Evolutionary conservation across 148 eudicot genomes (phyloP), one percentile per base, ranked within the genome.

Genomic region (Drosera capensis): DNA sequence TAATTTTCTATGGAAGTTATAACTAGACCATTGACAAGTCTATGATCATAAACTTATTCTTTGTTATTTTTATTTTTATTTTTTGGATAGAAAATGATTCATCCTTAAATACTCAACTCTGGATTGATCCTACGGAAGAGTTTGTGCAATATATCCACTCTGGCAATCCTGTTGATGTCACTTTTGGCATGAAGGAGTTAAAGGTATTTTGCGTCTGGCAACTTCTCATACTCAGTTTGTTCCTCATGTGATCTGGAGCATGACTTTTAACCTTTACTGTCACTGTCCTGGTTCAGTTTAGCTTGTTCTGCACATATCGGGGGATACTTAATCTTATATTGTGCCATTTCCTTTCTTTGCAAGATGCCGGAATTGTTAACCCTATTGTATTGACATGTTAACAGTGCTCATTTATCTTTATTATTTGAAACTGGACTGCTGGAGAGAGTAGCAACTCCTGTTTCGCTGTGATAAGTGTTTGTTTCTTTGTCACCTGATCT

Each of bases 71-170:
- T 18, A 48, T 46, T 18, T 20, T 59, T 31, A 48, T 23, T 7
- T 19, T 37, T 40, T 8, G 28, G 31, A 20, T 68, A 90, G 97
- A 90, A 57, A 80, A 63, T 65, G 95, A 83, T 67, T 76, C 93
- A 40, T 75, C 93, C 2, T 60, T 90, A 30, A 79, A 90, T 68
- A 90, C 97, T 48, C 97, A 84, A 63, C 63, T 90, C 49, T 90
- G 97, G 97, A 80, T 90, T 66, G 97, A 90, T 78, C 97, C 97
- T 58, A 52, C 71, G 45, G 97, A 90, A 75, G 95, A 90, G 68
- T 84, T 90, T 63, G 69, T 84, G 55, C 95, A 80, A 51, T 90
- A 80, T 63, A 65, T 51, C 58, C 95, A 84, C 62, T 34, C 60
- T n/a, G 95, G 93, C 41, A 77, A 90, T 58, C 88, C 99, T 13